Percentiles rank a stretch among this genome's conserved stretches.
These are phyloP conservation scores for Dissophora globulifera DNA, from an alignment of 192 early-diverging fungal genomes.

Conservation along the genomic window DNA sequence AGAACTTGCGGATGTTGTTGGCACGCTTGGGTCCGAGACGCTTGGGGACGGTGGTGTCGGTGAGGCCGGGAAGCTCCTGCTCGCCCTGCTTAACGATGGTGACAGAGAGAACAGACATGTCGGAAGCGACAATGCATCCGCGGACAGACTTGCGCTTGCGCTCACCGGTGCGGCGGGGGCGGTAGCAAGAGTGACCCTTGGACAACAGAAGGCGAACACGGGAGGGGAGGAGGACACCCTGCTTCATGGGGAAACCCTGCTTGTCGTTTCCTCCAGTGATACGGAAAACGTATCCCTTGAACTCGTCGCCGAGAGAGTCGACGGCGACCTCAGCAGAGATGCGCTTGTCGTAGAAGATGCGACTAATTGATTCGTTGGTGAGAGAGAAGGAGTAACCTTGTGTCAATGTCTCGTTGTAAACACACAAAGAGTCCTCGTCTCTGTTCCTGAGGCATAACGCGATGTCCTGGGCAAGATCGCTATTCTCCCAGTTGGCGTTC, in stretches of 20 bases:
- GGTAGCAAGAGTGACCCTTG: slow-evolving; percentile 99
- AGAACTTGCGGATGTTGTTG: slow-evolving; percentile 99
- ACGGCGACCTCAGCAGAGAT: slow-evolving; percentile 96
- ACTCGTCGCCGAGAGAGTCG: slow-evolving; percentile 97
- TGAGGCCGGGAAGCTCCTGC: slow-evolving; percentile 93
- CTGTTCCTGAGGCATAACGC: too few species aligned
- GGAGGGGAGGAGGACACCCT: slow-evolving; percentile 86
- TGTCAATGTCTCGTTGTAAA: neutral
- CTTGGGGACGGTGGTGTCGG: slow-evolving; percentile 94
- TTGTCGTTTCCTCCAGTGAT: slow-evolving; percentile 99
- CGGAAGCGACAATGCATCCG: slow-evolving; percentile 96
- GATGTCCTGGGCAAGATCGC: too few species aligned
- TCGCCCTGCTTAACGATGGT: slow-evolving; percentile 98
- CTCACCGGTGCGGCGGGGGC: slow-evolving; percentile 96
- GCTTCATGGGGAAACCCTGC: slow-evolving; percentile 99
- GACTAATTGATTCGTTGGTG: slow-evolving; percentile 62
- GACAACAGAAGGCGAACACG: slow-evolving; percentile 73
- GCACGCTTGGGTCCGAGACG: slow-evolving; percentile 99
- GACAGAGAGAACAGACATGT: slow-evolving; percentile 94
- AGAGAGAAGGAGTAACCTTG: neutral
- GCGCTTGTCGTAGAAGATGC: slow-evolving; percentile 98
- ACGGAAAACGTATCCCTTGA: slow-evolving; percentile 99
- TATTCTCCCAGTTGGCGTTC: too few species aligned
- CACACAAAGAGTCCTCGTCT: too few species aligned
- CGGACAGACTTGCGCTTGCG: slow-evolving; percentile 99